Evolutionary conservation across 768 basidiomycete genomes (phyloP).

Genomic region (Suillus brevipes): DNA sequence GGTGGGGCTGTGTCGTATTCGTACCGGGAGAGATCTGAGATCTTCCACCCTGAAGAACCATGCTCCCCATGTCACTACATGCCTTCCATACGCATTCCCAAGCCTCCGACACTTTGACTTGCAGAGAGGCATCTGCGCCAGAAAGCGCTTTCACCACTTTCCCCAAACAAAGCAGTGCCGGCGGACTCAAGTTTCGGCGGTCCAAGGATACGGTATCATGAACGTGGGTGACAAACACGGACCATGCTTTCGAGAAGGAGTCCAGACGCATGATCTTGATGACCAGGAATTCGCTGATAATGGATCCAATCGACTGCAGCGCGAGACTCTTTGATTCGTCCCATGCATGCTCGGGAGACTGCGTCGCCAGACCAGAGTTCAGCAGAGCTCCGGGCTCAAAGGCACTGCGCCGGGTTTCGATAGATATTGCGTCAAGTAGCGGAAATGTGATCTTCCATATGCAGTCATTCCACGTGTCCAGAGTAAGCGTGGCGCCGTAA

Average conservation of each 20-base stretch:
- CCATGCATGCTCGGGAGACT: conserved; percentile 54
- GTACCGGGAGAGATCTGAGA: conserved; percentile 16
- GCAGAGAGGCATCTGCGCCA: conserved; percentile 28
- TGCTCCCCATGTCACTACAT: conserved; percentile 64
- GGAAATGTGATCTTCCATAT: conserved; percentile 93
- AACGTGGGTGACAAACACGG: conserved; percentile 70
- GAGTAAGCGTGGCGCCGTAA: conserved; percentile 83
- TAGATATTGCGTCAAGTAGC: conserved; percentile 68
- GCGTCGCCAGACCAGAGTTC: conserved; percentile 2
- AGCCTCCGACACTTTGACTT: conserved; percentile 43
- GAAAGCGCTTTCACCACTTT: conserved; percentile 67
- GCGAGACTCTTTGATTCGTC: conserved; percentile 89
- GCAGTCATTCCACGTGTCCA: conserved; percentile 86
- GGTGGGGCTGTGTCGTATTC: conserved; percentile 12
- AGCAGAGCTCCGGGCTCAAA: conserved; percentile 12
- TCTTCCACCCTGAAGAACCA: conserved; percentile 38
- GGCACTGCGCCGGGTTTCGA: conserved; percentile 46
- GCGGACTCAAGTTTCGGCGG: conserved; percentile 68
- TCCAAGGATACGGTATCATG: conserved; percentile 70
- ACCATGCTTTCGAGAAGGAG: conserved; percentile 73
- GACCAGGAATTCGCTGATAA: conserved; percentile 79
- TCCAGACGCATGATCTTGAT: conserved; percentile 71
- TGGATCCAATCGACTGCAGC: conserved; percentile 77
- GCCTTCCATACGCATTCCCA: conserved; percentile 70
- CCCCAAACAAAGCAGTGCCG: conserved; percentile 84